Conservation (phyloP, 139 green algal species). For the Volvox africanus region DNA sequence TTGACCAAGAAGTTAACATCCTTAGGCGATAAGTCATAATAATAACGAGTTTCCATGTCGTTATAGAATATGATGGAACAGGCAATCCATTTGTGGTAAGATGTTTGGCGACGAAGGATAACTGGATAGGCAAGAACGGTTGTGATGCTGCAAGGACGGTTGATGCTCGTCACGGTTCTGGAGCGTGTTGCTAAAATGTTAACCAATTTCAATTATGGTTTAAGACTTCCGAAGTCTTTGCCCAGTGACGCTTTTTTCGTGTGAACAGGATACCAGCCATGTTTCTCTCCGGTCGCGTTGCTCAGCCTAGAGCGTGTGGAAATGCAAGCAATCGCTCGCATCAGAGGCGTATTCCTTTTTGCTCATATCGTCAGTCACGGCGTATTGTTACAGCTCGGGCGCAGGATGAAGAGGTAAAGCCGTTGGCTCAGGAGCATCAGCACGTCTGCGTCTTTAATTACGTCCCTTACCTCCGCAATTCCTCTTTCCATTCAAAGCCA, state of each 20-base stretch:
- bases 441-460: background rate
- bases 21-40: too few species aligned
- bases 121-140: background rate
- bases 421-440: background rate
- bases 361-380: background rate
- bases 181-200: too few species aligned
- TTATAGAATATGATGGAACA: too few species aligned
- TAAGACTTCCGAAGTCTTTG: too few species aligned
- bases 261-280: background rate
- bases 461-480: background rate
- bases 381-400: background rate
- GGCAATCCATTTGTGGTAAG: too few species aligned
- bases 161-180: too few species aligned
- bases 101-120: too few species aligned
- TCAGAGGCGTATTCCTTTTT: background rate
- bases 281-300: background rate
- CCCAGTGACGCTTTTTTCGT: too few species aligned
- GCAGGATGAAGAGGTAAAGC: conserved; percentile 2
- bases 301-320: background rate
- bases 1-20: too few species aligned
- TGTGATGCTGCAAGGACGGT: too few species aligned
- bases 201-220: too few species aligned
- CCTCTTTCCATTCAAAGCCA: background rate
- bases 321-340: background rate
- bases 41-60: too few species aligned